phyloP scores from a whole-genome alignment of 2,329 filamentous ascomycete species.

The Sclerotinia spermophila region DNA sequence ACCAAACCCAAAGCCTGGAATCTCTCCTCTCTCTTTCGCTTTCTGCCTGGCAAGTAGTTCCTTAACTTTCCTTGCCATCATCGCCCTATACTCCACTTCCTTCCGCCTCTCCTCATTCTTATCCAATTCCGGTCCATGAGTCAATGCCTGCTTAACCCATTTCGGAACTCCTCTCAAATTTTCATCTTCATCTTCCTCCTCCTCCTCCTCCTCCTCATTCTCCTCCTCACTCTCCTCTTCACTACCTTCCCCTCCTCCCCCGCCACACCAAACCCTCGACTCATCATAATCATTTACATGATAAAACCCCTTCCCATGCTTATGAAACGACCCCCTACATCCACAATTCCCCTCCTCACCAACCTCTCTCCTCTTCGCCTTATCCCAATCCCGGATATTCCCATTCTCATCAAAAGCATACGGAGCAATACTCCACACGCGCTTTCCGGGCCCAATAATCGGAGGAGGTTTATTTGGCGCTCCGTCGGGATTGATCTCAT shows the following conservation, averaged over 20 bases:
- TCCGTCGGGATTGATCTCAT: not conserved
- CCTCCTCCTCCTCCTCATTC: not conserved
- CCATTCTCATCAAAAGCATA: not conserved
- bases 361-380: not conserved
- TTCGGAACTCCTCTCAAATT: not conserved
- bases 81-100: not conserved
- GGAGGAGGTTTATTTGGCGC: not conserved
- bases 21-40: not conserved
- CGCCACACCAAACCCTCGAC: not conserved
- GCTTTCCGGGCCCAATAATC: not conserved
- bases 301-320: not conserved
- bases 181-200: not conserved
- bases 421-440: not conserved
- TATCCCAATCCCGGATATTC: not conserved
- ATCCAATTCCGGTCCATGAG: not conserved
- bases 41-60: not conserved
- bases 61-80: conserved; percentile 7
- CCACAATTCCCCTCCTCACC: not conserved
- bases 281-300: not conserved
- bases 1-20: not conserved
- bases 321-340: not conserved
- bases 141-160: conserved; percentile 15
- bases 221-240: not conserved
- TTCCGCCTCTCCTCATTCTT: not conserved
- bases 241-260: not conserved